phyloP scores from a whole-genome alignment of 805 yeast genomes.

The Kodamaea neixiangensis region DNA sequence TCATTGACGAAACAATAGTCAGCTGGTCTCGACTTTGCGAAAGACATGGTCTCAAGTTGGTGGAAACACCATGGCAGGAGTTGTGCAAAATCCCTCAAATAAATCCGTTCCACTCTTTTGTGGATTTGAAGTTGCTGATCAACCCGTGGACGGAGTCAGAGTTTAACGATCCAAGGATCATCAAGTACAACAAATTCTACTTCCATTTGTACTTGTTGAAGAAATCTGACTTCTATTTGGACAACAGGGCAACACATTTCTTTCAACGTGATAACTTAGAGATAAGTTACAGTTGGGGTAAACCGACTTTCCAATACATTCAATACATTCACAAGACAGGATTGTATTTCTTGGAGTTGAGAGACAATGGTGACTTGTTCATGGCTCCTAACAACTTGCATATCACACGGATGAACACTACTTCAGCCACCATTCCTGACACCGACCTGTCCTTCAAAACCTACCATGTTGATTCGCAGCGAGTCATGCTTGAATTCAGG shows the following conservation, averaged over 20 bases:
- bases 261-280: slow-evolving; percentile 59
- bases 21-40: slow-evolving; percentile 84
- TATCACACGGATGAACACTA: slow-evolving; percentile 66
- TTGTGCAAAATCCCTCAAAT: slow-evolving; percentile 69
- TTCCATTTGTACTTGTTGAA: slow-evolving; percentile 77
- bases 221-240: slow-evolving; percentile 73
- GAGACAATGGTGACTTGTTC: slow-evolving; percentile 75
- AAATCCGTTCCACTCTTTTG: slow-evolving; percentile 88
- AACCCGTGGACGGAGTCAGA: slow-evolving; percentile 72
- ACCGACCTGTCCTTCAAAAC: slow-evolving; percentile 20
- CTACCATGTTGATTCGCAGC: slow-evolving; percentile 62
- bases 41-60: slow-evolving; percentile 71
- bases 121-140: slow-evolving; percentile 62
- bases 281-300: slow-evolving; percentile 88
- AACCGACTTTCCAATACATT: slow-evolving; percentile 74
- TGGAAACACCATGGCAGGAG: slow-evolving; percentile 92
- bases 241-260: slow-evolving; percentile 71
- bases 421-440: slow-evolving; percentile 27
- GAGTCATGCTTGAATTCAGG: slow-evolving; percentile 69
- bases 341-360: slow-evolving; percentile 81
- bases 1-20: slow-evolving; percentile 75
- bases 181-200: slow-evolving; percentile 58
- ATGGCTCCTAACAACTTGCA: slow-evolving; percentile 88
- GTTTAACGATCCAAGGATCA: slow-evolving; percentile 42
- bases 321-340: slow-evolving; percentile 93